Evolutionary conservation across 192 early-diverging fungal species (phyloP), one percentile per base, ranked within the genome.

Genomic region (Diversispora epigaea): DNA sequence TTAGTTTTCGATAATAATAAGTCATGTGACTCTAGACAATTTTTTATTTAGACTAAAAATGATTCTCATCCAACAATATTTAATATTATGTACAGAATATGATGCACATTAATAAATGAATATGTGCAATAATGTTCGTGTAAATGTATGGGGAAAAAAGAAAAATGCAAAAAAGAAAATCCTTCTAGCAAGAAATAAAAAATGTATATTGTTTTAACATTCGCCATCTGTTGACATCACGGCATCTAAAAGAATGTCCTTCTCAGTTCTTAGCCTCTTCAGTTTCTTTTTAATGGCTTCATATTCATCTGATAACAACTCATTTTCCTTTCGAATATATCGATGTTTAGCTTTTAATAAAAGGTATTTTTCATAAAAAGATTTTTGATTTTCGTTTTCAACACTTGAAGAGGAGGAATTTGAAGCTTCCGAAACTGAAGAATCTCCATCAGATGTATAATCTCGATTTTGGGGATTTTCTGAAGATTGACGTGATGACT

Each of bases 271-370:
- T 67, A 84, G 64, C 52, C 83, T 50, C 39, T 76, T 82, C 44
- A 84, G 55, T 19, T 77, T 78, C 47, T 76, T 78, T 65, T 79
- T 77, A 2, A 80, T 32, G 9, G 60, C 61, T 43, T 61, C 54
- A 55, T 68, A 84, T 75, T 84, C 83, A 57, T 84, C 83, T 9
- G 46, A 54, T 3, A 84, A 71, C 75, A 84, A 82, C 43, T 84
- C 83, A 66, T 84, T 81, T 55, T 84, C 83, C 52, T 77, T 73
- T 39, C 79, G 57, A 56, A 84, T 82, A 73, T 84, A 84, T 32
- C 71, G 72, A 44, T 78, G 58, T 60, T 84, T 80, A 2, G 80
- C 81, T 45, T 84, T 82, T 15, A 79, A 77, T 7, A 84, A 40
- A 21, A 68, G 71, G 49, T 82, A 84, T 58, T 84, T 80, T 32